phyloP scores from a whole-genome alignment of 176 grass and related monocot genomes.

The Oryza glumipatula region DNA sequence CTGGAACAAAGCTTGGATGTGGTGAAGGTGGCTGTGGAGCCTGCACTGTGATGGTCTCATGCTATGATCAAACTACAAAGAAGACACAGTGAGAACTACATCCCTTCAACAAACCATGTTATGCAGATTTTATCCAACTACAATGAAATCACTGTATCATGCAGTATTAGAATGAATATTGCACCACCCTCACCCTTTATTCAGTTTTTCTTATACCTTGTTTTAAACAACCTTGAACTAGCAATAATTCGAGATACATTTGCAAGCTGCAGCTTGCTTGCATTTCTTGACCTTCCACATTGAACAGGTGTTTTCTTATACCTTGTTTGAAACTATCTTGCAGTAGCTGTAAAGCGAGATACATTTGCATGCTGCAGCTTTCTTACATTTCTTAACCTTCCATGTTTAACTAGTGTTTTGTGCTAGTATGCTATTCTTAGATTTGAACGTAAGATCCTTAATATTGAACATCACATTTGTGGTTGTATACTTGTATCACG shows the following conservation, averaged over 20 bases:
- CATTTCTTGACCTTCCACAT: constrained; percentile 14
- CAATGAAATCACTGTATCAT: constrained; percentile 7
- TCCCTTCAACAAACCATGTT: constrained; percentile 25
- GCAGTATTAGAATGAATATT: background rate
- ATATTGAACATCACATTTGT: background rate
- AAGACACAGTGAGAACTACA: constrained; percentile 75
- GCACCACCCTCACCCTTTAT: background rate
- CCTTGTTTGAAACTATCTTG: background rate
- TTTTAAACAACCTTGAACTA: background rate
- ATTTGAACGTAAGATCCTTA: constrained; percentile 15
- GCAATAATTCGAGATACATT: constrained; percentile 1
- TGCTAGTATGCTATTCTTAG: background rate
- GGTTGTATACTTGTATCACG: background rate
- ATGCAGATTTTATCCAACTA: background rate
- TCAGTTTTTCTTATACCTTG: background rate
- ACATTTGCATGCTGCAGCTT: constrained; percentile 19
- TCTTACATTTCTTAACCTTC: constrained; percentile 23
- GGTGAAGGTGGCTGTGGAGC: constrained; percentile 99
- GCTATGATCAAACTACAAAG: constrained; percentile 64
- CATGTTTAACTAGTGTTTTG: background rate
- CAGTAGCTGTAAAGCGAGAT: background rate
- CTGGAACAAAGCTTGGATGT: constrained; percentile 93
- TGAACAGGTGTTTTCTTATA: constrained; percentile 11
- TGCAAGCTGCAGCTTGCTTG: constrained; percentile 2
- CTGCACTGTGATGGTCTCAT: constrained; percentile 93